Evolutionary conservation across 148 eudicot genomes (phyloP).

Genomic region (Chenopodium suecicum): DNA sequence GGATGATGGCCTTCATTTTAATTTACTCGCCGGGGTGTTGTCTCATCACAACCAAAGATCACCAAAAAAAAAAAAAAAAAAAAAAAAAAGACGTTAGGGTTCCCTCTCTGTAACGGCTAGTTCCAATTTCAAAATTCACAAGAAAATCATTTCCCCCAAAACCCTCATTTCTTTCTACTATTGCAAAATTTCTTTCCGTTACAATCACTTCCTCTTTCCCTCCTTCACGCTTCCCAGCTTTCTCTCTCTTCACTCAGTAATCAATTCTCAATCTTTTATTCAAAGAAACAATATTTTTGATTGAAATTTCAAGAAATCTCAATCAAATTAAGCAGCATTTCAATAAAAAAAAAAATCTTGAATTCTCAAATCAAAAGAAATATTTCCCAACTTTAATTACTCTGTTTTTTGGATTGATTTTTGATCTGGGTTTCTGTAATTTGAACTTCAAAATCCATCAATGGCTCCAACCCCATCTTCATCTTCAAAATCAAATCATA

Average conservation of each 20-base stretch:
- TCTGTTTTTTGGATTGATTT: background rate
- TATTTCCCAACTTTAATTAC: constrained; percentile 4
- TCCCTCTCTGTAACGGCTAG: constrained; percentile 30
- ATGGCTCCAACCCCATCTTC: constrained; percentile 55
- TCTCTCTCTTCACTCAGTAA: constrained; percentile 16
- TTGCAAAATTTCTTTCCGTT: constrained; percentile 28
- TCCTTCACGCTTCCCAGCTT: background rate
- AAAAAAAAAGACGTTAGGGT: constrained; percentile 21
- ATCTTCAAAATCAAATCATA: constrained; percentile 48
- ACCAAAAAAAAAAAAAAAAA: background rate
- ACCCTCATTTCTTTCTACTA: background rate
- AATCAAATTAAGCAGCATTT: background rate
- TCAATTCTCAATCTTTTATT: background rate
- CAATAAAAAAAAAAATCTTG: background rate
- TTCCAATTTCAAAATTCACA: constrained; percentile 19
- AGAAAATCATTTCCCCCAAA: constrained; percentile 7
- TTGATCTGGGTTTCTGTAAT: background rate
- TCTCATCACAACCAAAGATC: background rate
- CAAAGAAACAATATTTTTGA: constrained; percentile 19
- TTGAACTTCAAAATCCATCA: background rate
- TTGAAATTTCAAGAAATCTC: background rate
- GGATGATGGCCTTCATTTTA: too few species aligned
- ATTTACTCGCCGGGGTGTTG: background rate
- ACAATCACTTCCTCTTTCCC: constrained; percentile 7
- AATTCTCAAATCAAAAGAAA: too few species aligned